phyloP scores from a whole-genome alignment of 2,329 filamentous ascomycete species.

The Botryotinia narcissicola region DNA sequence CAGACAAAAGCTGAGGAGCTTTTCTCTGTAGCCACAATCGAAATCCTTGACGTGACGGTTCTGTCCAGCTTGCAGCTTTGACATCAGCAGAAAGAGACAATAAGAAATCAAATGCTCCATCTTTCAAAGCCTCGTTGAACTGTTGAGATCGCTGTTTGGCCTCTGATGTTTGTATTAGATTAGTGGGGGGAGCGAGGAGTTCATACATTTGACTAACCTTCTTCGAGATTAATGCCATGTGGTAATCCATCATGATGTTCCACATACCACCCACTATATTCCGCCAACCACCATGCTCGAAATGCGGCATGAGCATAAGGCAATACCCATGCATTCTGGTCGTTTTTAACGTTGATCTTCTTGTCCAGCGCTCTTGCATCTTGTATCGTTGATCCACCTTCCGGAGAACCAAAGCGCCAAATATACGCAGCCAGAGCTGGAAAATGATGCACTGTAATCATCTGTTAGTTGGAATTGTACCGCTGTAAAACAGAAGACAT shows the following conservation, averaged over 20 bases:
- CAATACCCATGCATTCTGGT: conserved; percentile 69
- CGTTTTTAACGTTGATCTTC: conserved; percentile 62
- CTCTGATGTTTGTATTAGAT: conserved; percentile 46
- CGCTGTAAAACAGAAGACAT: not conserved
- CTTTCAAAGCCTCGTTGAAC: conserved; percentile 75
- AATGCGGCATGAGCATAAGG: conserved; percentile 76
- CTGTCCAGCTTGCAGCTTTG: conserved; percentile 78
- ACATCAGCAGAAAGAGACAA: conserved; percentile 81
- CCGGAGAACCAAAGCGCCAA: conserved; percentile 73
- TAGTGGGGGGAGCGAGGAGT: not conserved
- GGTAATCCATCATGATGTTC: conserved; percentile 62
- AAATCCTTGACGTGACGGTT: conserved; percentile 79
- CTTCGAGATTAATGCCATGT: conserved; percentile 62
- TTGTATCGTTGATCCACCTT: conserved; percentile 63
- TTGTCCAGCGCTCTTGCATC: conserved; percentile 70
- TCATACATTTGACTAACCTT: conserved; percentile 41
- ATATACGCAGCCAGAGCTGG: conserved; percentile 77
- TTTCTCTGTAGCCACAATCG: conserved; percentile 81
- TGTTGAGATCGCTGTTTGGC: conserved; percentile 67
- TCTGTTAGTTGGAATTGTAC: conserved; percentile 25
- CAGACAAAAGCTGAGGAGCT: conserved; percentile 64
- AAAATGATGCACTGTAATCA: conserved; percentile 68
- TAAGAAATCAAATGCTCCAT: conserved; percentile 90
- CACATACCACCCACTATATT: conserved; percentile 87
- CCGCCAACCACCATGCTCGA: conserved; percentile 82